A percentile compares a stretch with the other conserved stretches of the same genome.
These are phyloP conservation scores for Colletotrichum tropicicola DNA, from an alignment of 2,329 filamentous ascomycete genomes.

Conservation along the genomic window DNA sequence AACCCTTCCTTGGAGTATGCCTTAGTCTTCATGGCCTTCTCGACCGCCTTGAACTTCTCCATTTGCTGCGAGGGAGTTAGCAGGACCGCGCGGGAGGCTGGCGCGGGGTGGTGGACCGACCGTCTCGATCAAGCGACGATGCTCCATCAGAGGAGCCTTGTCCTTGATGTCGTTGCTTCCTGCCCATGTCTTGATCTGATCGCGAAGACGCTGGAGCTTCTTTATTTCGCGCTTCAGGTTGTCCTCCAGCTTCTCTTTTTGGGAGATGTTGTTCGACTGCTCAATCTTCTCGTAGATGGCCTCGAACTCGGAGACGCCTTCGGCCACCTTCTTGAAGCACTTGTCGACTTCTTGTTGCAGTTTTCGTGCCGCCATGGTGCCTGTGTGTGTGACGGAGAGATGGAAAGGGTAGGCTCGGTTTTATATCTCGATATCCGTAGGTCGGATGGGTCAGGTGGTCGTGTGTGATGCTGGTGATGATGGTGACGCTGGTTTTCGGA, in stretches of 20 bases:
- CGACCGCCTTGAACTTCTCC: conserved; percentile 99
- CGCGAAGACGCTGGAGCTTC: conserved; percentile 95
- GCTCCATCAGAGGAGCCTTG: conserved; percentile 92
- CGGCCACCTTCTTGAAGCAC: conserved; percentile 97
- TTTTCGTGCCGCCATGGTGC: conserved; percentile 91
- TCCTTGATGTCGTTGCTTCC: conserved; percentile 99
- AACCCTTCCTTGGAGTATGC: conserved; percentile 98
- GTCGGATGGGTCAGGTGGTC: conserved; percentile 9
- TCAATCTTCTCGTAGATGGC: conserved; percentile 98
- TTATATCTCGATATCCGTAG: conserved; percentile 7
- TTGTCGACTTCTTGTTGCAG: conserved; percentile 98
- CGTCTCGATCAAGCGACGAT: conserved; percentile 96
- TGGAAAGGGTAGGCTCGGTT: background rate
- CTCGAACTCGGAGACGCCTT: conserved; percentile 93
- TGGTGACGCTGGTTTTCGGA: conserved; percentile 6
- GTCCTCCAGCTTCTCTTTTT: conserved; percentile 98
- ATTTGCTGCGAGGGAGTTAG: conserved; percentile 75
- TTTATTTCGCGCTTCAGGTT: conserved; percentile 99
- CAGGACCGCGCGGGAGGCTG: conserved; percentile 24
- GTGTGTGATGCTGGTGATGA: conserved; percentile 1
- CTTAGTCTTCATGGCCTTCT: conserved; percentile 99
- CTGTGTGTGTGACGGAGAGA: conserved; percentile 23
- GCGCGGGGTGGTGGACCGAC: conserved; percentile 60
- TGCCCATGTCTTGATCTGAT: conserved; percentile 99
- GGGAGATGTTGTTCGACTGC: conserved; percentile 88